phyloP scores from a whole-genome alignment of 2,329 filamentous ascomycete species.

The Colletotrichum siamense region DNA sequence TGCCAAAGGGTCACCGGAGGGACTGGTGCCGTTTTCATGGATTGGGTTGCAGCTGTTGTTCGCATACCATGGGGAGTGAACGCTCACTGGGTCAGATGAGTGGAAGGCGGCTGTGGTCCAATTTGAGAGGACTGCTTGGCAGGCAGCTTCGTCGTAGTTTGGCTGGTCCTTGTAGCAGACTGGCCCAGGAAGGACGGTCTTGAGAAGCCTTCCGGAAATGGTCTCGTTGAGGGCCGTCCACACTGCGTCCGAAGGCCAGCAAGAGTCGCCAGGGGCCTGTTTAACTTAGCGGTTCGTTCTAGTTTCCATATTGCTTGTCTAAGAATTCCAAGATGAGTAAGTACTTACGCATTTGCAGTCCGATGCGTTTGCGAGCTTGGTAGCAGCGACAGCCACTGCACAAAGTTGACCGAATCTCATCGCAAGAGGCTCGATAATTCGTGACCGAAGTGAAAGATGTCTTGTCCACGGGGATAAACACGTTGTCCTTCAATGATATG shows the following conservation, averaged over 20 bases:
- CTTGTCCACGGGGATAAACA: neutral
- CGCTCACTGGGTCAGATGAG: conserved; percentile 7
- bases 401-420: neutral
- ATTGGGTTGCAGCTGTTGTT: conserved; percentile 40
- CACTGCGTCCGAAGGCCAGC: conserved; percentile 45
- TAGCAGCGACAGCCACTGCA: neutral
- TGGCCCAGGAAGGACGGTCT: conserved; percentile 55
- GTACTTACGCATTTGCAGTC: neutral
- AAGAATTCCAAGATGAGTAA: neutral
- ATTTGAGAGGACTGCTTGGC: conserved; percentile 37
- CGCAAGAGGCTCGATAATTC: neutral
- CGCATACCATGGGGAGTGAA: conserved; percentile 32
- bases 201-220: conserved; percentile 54
- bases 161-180: conserved; percentile 29
- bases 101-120: conserved; percentile 41
- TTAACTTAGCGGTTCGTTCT: accelerated
- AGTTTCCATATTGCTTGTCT: neutral
- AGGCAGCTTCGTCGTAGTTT: conserved; percentile 47
- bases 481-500: neutral
- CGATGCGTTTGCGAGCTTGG: neutral
- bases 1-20: conserved; percentile 29
- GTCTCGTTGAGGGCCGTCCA: conserved; percentile 59
- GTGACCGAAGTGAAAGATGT: neutral
- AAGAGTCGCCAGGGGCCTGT: conserved; percentile 33
- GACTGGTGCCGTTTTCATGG: conserved; percentile 32